Base-by-base conservation (phyloP, 2,329 filamentous ascomycete genomes). In the Diaporthe helianthi region DNA sequence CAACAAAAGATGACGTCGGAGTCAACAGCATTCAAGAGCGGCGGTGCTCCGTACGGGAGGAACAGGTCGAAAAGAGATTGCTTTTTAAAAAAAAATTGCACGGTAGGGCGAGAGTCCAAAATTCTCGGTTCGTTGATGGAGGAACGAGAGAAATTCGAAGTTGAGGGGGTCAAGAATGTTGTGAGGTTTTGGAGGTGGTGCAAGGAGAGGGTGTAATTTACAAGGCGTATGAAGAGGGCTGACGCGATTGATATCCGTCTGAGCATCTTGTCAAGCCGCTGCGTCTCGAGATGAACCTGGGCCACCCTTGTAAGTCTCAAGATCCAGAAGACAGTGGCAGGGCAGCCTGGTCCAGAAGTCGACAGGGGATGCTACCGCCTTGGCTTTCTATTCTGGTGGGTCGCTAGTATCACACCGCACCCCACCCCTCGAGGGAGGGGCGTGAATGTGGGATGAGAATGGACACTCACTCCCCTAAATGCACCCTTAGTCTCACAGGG, bases 11-110 rank as follows among this genome's bases (percentile, higher is more conserved):
- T 79, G 84, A 80, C 79, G 79, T 83, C 84, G 83, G 85, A 78
- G 26, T 83, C 78, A 85, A 85, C 81, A 81, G 82, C 80, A 85
- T 82, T 49, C 44, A 22, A 49, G 82, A 82, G n/a, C 36, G 26
- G 51, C 63, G 31, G 44, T 33, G 51, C 22, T 58, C 65, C 22
- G 52, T 49, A 41, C 72, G 69, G 72, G 70, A 72, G 71, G 72
- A 68, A 72, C 72, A 69, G 55, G 66, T 67, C 52, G 60, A 31
- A 69, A 69, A 63, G 38, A 38, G 58, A 15, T 67, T 33, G 9
- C 58, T 58, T 31, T 55, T 29, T n/a, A n/a, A n/a, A n/a, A n/a
- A n/a, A 15, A 58, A 67, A 41, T 13, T 51, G 44, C 29, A 38
- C 31, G 29, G 44, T 19, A 51, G 22, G 29, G 54, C 33, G 52